phyloP scores from a whole-genome alignment of 1,284 basidiomycete species.

The Chalciporus sp. region DNA sequence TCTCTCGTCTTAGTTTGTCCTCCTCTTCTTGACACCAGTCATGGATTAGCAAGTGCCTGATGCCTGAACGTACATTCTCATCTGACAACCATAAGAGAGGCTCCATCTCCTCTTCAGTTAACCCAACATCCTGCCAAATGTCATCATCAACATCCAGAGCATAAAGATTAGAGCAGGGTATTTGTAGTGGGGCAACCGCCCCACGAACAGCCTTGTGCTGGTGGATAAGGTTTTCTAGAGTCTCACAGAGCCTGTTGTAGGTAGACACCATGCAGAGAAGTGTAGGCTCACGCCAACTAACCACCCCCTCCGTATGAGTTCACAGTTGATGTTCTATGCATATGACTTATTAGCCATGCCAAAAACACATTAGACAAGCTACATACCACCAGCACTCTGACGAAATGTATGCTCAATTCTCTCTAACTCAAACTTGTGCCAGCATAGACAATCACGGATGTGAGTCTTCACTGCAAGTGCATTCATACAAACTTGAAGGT shows the following conservation, averaged over 20 bases:
- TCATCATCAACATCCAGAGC: not conserved
- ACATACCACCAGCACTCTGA: conserved; percentile 5
- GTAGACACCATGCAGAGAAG: not conserved
- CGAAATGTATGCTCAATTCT: conserved; percentile 5
- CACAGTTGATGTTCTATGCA: not conserved
- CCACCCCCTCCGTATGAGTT: not conserved
- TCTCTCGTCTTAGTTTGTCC: conserved; percentile 1
- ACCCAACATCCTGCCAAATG: not conserved
- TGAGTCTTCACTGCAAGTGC: conserved; percentile 11
- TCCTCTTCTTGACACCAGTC: conserved; percentile 11
- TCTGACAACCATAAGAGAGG: not conserved
- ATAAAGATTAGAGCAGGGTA: not conserved
- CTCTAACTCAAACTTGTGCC: conserved; percentile 11
- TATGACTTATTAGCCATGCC: not conserved
- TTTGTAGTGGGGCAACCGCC: conserved; percentile 1
- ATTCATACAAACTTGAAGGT: conserved; percentile 7
- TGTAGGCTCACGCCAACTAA: not conserved
- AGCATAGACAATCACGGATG: conserved; percentile 2
- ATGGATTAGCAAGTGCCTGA: not conserved
- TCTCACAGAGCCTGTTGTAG: conserved; percentile 9
- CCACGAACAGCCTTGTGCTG: not conserved
- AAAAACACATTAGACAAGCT: not conserved
- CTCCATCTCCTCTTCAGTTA: not conserved
- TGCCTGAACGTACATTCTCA: not conserved
- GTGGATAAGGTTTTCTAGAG: not conserved